Evolutionary conservation across 2,329 filamentous ascomycete species (phyloP).

Genomic region (Chaetomiaceae sp.): DNA sequence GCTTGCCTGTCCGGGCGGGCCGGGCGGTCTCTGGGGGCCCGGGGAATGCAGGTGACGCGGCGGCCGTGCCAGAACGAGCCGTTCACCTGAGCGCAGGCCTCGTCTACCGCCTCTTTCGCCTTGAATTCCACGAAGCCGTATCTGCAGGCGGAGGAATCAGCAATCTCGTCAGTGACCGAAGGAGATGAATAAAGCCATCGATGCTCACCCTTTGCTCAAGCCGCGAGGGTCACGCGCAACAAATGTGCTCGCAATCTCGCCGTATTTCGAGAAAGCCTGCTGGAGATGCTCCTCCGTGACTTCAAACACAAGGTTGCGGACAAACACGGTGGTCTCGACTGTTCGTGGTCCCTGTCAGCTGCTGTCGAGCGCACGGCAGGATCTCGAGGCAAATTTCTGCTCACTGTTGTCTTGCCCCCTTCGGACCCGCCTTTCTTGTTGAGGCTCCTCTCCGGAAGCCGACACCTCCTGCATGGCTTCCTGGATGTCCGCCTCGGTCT

Average conservation of each 20-base stretch:
- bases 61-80: conserved; percentile 35
- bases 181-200: not conserved
- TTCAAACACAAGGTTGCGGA: conserved; percentile 34
- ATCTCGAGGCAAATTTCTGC: not conserved
- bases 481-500: conserved; percentile 12
- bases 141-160: conserved; percentile 15
- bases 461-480: conserved; percentile 16
- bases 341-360: not conserved
- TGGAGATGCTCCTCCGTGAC: conserved; percentile 30
- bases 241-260: conserved; percentile 21
- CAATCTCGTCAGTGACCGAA: not conserved
- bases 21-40: conserved; percentile 4
- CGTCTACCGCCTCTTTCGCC: conserved; percentile 18
- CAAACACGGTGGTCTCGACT: conserved; percentile 21
- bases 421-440: not conserved
- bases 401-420: no score
- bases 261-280: conserved; percentile 30
- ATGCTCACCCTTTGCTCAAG: conserved; percentile 32
- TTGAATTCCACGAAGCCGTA: conserved; percentile 31
- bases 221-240: conserved; percentile 31
- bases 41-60: conserved; percentile 26
- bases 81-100: conserved; percentile 28
- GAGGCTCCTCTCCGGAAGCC: not conserved
- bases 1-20: not conserved
- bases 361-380: not conserved